These are phyloP conservation scores for Solanum bulbocastanum DNA, from an alignment of 257 asterid genomes.

Conservation along the genomic window DNA sequence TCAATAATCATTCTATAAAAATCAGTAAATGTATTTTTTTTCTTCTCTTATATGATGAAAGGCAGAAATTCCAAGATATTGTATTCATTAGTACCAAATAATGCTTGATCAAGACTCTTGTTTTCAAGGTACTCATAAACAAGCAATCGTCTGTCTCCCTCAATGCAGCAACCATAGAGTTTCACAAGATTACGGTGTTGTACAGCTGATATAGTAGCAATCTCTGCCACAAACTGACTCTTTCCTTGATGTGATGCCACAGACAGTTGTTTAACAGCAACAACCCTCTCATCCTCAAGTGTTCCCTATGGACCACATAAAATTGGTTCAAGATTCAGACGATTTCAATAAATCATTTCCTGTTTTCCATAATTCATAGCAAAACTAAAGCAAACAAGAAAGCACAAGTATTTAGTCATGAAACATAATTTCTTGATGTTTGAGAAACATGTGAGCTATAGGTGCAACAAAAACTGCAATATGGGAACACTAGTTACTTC, in stretches of 20 bases:
- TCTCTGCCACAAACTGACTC: conserved; percentile 81
- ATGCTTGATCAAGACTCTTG: conserved; percentile 64
- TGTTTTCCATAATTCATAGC: not conserved
- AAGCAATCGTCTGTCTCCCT: conserved; percentile 57
- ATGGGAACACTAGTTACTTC: not conserved
- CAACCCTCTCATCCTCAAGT: conserved; percentile 56
- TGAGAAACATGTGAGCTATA: not conserved
- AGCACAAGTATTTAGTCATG: not conserved
- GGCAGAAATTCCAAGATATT: not conserved
- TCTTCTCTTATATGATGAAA: not conserved
- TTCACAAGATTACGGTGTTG: conserved; percentile 90
- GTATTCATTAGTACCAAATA: conserved; percentile 36
- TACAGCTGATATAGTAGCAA: conserved; percentile 85
- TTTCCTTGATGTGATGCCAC: conserved; percentile 82
- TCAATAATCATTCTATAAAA: not conserved
- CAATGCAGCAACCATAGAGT: conserved; percentile 74
- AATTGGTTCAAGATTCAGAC: not conserved
- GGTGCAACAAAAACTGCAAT: not conserved
- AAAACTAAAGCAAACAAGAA: not conserved
- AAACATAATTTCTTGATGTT: not conserved
- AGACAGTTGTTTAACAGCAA: conserved; percentile 79
- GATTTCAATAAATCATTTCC: not conserved
- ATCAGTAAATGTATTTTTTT: not conserved
- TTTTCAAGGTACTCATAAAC: conserved; percentile 80
- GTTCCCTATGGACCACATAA: conserved; percentile 42